Percentiles rank a stretch among this genome's conserved stretches.
Evolutionary conservation across 2,329 filamentous ascomycete species (phyloP).

Genomic region (Calonectria pteridis): DNA sequence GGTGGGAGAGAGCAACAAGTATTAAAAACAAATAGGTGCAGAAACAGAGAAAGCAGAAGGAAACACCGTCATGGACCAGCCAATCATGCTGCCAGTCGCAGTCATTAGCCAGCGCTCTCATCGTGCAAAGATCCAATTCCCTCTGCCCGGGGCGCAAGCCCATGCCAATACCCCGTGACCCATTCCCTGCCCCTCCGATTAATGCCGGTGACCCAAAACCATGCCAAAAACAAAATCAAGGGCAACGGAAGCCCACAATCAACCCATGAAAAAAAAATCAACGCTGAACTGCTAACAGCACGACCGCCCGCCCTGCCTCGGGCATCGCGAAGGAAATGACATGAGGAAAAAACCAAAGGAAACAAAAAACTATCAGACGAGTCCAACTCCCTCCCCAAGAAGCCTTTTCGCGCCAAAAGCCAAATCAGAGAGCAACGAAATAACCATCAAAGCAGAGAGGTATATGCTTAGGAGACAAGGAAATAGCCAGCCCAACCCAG

Average conservation of each 20-base stretch:
- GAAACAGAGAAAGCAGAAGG: conserved; percentile 56
- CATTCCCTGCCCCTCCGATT: conserved; percentile 43
- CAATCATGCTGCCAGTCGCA: conserved; percentile 57
- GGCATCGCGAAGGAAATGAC: conserved; percentile 49
- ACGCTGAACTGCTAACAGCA: conserved; percentile 38
- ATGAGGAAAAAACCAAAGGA: conserved; percentile 41
- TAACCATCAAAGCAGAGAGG: conserved; percentile 47
- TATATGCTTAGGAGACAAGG: conserved; percentile 49
- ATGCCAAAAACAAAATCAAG: conserved; percentile 38
- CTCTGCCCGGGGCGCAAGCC: conserved; percentile 43
- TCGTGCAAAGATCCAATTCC: conserved; percentile 48
- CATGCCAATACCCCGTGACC: conserved; percentile 46
- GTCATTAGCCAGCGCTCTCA: conserved; percentile 59
- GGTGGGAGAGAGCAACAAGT: conserved; percentile 38
- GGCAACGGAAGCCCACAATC: conserved; percentile 25
- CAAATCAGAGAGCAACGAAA: conserved; percentile 44
- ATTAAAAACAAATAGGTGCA: conserved; percentile 56
- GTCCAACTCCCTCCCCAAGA: conserved; percentile 46
- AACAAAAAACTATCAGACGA: conserved; percentile 42
- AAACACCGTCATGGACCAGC: conserved; percentile 63
- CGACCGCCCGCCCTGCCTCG: conserved; percentile 53
- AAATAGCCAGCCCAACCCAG: conserved; percentile 38
- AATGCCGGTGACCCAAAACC: conserved; percentile 45
- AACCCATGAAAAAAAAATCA: conserved; percentile 25
- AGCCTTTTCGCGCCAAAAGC: conserved; percentile 38